Evolutionary conservation across 441 rosid genomes (phyloP).

Genomic region (Eruca vesicaria): DNA sequence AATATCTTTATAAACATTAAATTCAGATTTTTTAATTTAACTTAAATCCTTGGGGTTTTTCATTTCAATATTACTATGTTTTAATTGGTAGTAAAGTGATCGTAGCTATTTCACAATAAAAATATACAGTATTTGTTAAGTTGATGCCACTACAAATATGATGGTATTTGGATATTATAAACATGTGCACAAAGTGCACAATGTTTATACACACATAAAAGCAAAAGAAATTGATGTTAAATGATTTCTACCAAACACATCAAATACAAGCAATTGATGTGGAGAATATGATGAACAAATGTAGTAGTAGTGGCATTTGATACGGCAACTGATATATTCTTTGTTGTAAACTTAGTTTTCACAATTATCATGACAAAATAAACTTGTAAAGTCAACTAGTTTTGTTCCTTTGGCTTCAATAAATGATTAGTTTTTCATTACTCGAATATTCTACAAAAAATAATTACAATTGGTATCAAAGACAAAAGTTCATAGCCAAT

Average conservation of each 20-base stretch:
- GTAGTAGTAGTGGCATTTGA: background rate
- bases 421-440: background rate
- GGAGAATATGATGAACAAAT: background rate
- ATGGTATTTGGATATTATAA: background rate
- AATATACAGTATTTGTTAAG: background rate
- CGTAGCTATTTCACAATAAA: background rate
- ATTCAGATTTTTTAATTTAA: background rate
- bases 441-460: background rate
- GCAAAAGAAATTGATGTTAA: background rate
- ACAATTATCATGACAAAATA: background rate
- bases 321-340: background rate
- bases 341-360: background rate
- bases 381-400: constrained; percentile 6
- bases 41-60: background rate
- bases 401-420: background rate
- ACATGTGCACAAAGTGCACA: background rate
- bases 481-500: constrained; percentile 1
- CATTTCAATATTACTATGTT: too few species aligned
- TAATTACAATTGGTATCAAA: background rate
- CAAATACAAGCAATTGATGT: background rate
- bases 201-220: background rate
- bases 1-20: background rate
- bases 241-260: background rate
- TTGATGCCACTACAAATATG: background rate
- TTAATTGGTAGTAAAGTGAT: background rate